Evolutionary conservation across 192 early-diverging fungal species (phyloP).

Genomic region (Endogone sp.): DNA sequence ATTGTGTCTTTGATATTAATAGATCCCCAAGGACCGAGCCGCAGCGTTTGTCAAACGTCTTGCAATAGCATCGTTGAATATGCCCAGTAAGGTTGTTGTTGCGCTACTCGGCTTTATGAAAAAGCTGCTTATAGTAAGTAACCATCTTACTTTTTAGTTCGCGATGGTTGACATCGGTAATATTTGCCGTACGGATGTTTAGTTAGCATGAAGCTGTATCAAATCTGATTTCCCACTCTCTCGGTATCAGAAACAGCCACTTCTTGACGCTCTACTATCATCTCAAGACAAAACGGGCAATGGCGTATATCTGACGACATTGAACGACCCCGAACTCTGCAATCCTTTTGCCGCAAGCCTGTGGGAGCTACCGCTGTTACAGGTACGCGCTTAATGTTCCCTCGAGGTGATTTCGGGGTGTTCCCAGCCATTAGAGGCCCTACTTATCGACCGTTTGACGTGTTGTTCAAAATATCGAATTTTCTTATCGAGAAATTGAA

Average conservation of each 20-base stretch:
- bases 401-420: too few relatives aligned
- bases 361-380: slow-evolving; percentile 81
- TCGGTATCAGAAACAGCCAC: slow-evolving; percentile 37
- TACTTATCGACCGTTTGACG: too few relatives aligned
- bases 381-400: too few relatives aligned
- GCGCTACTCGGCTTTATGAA: slow-evolving; percentile 64
- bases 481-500: neutral
- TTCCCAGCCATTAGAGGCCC: too few relatives aligned
- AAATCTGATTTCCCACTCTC: slow-evolving; percentile 7
- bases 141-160: neutral
- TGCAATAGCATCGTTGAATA: slow-evolving; percentile 62
- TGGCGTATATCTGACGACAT: slow-evolving; percentile 72
- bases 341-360: slow-evolving; percentile 92
- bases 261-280: slow-evolving; percentile 46
- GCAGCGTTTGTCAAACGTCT: slow-evolving; percentile 91
- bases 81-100: slow-evolving; percentile 70
- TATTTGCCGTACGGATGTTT: neutral
- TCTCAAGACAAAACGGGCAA: slow-evolving; percentile 55
- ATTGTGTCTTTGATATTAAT: neutral
- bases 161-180: neutral
- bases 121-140: slow-evolving; percentile 53
- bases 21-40: slow-evolving; percentile 76
- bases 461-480: neutral
- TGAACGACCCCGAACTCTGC: slow-evolving; percentile 92
- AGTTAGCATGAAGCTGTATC: neutral